These are phyloP conservation scores for Mrakiaceae sp. DNA, from an alignment of 1,284 basidiomycete genomes.

Conservation along the genomic window DNA sequence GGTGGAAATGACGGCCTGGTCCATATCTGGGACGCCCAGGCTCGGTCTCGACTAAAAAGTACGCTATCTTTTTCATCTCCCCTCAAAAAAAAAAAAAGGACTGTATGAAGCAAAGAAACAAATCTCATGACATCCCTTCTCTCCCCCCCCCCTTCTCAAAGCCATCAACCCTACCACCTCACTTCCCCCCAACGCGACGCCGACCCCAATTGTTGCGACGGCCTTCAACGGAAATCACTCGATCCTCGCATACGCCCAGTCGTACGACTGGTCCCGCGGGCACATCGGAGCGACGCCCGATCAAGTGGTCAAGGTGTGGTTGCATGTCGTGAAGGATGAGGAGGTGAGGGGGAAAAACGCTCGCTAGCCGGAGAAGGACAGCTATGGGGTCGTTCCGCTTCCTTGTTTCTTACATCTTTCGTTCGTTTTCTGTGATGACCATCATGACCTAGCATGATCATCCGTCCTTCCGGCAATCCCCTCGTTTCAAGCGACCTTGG, in stretches of 20 bases:
- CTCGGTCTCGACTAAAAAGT: constrained; percentile 61
- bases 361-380: too few species aligned
- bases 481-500: too few species aligned
- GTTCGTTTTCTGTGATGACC: too few species aligned
- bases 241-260: constrained; percentile 14
- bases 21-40: constrained; percentile 33
- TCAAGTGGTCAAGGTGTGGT: constrained; percentile 8
- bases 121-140: neutral
- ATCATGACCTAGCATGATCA: too few species aligned
- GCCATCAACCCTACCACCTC: constrained; percentile 5
- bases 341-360: constrained; percentile 10
- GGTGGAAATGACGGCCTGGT: constrained; percentile 51
- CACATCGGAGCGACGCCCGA: constrained; percentile 13
- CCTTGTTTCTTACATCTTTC: too few species aligned
- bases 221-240: constrained; percentile 5
- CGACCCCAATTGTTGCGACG: constrained; percentile 14
- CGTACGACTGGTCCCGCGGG: constrained; percentile 16
- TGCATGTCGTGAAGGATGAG: constrained; percentile 16
- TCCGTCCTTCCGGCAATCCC: too few species aligned
- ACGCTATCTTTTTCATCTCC: constrained; percentile 22
- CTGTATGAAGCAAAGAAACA: too few species aligned
- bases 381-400: too few species aligned
- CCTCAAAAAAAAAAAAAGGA: neutral
- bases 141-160: neutral
- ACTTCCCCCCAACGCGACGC: neutral